Conservation (phyloP, 164 flowering plant species). For the Vitis vinifera region ASM3070453v1 NC_081806.1:2564001-2564500, state of each 20-base stretch:
- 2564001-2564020: background rate
- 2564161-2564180: slow-evolving; percentile 14
- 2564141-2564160: slow-evolving; percentile 25
- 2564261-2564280: no score
- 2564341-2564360: no score
- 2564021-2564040: background rate
- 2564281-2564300: background rate
- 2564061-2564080: slow-evolving; percentile 47
- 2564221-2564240: background rate
- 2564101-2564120: slow-evolving; percentile 64
- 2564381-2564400: no score
- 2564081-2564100: slow-evolving; percentile 41
- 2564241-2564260: no score
- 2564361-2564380: no score
- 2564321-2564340: background rate
- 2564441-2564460: no score
- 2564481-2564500: no score
- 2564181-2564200: slow-evolving; percentile 11
- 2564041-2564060: slow-evolving; percentile 40
- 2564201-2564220: slow-evolving; percentile 21
- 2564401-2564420: no score
- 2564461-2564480: no score
- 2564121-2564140: slow-evolving; percentile 51
- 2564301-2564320: no score
- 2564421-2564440: no score